Conservation (phyloP, 352 stramenopile species). For the Pythium volutum region DNA sequence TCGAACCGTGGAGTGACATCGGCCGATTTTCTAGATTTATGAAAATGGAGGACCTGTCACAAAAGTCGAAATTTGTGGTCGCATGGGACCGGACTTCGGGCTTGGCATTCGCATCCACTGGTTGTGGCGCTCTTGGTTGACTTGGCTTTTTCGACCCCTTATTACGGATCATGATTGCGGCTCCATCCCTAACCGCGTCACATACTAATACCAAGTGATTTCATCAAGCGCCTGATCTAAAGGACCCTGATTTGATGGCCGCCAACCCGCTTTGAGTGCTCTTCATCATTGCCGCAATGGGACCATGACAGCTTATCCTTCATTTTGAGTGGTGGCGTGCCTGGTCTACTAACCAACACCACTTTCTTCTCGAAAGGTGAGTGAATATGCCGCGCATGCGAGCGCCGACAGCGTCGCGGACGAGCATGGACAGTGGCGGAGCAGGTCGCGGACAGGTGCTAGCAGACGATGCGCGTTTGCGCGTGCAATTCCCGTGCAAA, state of each 20-base stretch:
- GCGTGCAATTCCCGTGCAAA: neutral
- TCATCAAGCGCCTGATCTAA: too few relatives aligned
- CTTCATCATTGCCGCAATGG: conserved; percentile 10
- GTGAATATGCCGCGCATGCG: conserved; percentile 16
- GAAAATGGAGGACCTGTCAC: conserved; percentile 1
- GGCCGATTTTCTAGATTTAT: neutral
- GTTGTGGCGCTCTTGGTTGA: conserved; percentile 27
- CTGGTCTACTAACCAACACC: conserved; percentile 65
- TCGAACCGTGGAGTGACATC: neutral
- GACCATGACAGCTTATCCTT: conserved; percentile 25
- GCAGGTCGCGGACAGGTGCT: neutral
- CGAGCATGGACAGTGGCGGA: neutral
- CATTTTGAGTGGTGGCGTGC: conserved; percentile 66
- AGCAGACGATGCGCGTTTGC: neutral
- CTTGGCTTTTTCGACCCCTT: neutral
- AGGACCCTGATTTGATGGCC: conserved; percentile 20
- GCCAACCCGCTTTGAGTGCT: conserved; percentile 1
- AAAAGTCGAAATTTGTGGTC: neutral
- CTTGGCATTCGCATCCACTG: conserved; percentile 26
- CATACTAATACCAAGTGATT: conserved; percentile 13
- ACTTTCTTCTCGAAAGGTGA: conserved; percentile 35
- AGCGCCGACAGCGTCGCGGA: neutral
- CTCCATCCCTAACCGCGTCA: conserved; percentile 13
- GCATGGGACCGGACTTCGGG: conserved; percentile 7
- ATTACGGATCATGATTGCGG: conserved; percentile 2